These are phyloP conservation scores for Phalaenopsis equestris DNA, from an alignment of 106 monocot genomes.

Conservation along the genomic window DNA sequence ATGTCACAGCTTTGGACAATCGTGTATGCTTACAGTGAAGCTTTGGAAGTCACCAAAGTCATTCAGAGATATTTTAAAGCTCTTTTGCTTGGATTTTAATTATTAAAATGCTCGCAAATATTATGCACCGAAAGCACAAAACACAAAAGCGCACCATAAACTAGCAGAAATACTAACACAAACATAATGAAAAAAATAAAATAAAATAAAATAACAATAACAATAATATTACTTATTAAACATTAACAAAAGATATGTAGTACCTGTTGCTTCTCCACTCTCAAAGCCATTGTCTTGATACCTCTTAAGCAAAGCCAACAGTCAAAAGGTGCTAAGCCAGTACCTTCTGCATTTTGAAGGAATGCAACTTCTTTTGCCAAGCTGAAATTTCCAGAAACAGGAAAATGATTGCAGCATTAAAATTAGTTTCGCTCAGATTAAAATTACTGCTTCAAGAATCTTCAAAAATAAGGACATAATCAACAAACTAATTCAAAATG, in stretches of 20 bases:
- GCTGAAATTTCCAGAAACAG: conserved; percentile 21
- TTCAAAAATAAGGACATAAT: background rate
- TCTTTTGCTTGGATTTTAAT: background rate
- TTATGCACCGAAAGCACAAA: background rate
- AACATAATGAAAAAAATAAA: background rate
- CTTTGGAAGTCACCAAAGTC: background rate
- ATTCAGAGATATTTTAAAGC: background rate
- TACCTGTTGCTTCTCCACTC: conserved; percentile 97
- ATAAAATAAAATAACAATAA: background rate
- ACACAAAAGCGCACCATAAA: background rate
- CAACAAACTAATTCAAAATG: background rate
- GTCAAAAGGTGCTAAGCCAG: conserved; percentile 96
- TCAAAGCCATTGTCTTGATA: conserved; percentile 91
- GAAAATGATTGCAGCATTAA: background rate
- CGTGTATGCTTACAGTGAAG: background rate
- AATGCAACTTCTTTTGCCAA: conserved; percentile 85
- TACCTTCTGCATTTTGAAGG: conserved; percentile 94
- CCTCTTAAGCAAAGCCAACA: conserved; percentile 96
- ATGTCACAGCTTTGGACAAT: background rate
- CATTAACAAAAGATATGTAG: background rate
- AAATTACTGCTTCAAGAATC: background rate
- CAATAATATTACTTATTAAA: background rate
- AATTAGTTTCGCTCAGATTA: background rate
- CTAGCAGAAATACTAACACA: background rate
- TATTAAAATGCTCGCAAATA: background rate